Evolutionary conservation across 2,329 filamentous ascomycete genomes (phyloP).

Genomic region (Elsinoe arachidis): DNA sequence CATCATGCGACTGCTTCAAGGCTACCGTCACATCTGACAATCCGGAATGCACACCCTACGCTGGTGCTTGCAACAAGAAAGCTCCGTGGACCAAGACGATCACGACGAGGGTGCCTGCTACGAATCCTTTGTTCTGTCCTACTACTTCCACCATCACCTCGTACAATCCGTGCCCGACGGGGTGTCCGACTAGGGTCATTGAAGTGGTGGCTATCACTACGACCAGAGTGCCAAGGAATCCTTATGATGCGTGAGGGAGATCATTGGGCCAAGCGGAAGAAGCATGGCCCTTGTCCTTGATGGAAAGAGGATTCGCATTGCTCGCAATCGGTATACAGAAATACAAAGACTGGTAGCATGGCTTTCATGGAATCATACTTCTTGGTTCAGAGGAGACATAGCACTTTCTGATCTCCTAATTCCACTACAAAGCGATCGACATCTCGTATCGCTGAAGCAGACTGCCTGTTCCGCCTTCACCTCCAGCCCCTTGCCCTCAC

Average conservation of each 20-base stretch:
- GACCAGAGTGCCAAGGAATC: neutral
- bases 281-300: neutral
- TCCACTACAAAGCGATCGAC: neutral
- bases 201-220: neutral
- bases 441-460: no score
- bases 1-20: conserved; percentile 8
- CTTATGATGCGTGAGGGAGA: neutral
- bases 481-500: neutral
- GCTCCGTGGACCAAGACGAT: neutral
- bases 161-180: neutral
- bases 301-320: no score
- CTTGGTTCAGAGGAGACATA: no score
- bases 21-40: neutral
- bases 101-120: neutral
- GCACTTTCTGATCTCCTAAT: neutral
- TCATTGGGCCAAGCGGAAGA: neutral
- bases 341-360: no score
- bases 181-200: neutral
- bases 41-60: neutral
- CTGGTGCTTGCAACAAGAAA: neutral
- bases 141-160: neutral
- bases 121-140: neutral
- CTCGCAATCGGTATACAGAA: no score
- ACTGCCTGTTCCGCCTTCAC: no score
- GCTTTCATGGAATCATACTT: no score